Conservation (phyloP, 768 basidiomycete genomes). For the Daedalea quercina region DNA sequence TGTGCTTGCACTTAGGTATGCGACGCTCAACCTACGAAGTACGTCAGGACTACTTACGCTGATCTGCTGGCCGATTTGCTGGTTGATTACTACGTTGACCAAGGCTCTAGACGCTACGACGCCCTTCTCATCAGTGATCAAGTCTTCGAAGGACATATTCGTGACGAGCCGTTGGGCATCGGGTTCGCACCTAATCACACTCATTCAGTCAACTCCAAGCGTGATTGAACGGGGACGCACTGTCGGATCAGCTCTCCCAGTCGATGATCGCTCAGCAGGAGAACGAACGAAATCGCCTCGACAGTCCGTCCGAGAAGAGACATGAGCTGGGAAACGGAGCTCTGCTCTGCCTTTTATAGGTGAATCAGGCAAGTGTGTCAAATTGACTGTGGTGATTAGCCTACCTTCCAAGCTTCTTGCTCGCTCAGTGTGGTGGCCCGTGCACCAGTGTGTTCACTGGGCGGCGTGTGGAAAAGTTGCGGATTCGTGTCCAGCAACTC, state of each 20-base stretch:
- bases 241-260: constrained; percentile 78
- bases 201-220: not conserved
- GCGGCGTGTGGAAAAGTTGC: constrained; percentile 79
- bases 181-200: constrained; percentile 53
- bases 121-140: constrained; percentile 82
- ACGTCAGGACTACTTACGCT: constrained; percentile 49
- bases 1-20: constrained; percentile 21
- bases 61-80: constrained; percentile 95
- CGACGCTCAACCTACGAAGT: not conserved
- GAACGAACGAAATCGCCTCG: constrained; percentile 90
- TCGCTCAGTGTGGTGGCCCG: constrained; percentile 53
- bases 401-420: constrained; percentile 87
- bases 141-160: constrained; percentile 74
- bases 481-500: constrained; percentile 76
- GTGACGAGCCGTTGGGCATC: constrained; percentile 65
- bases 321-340: constrained; percentile 71
- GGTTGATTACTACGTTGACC: constrained; percentile 94
- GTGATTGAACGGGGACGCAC: constrained; percentile 37
- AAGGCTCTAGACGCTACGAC: constrained; percentile 83
- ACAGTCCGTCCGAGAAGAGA: constrained; percentile 77
- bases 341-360: constrained; percentile 62
- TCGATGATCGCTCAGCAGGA: constrained; percentile 88
- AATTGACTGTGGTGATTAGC: constrained; percentile 6
- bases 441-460: constrained; percentile 56
- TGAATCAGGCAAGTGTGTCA: no score